Conservation (phyloP, 1,284 basidiomycete genomes). For the Takashimella koratensis region DNA sequence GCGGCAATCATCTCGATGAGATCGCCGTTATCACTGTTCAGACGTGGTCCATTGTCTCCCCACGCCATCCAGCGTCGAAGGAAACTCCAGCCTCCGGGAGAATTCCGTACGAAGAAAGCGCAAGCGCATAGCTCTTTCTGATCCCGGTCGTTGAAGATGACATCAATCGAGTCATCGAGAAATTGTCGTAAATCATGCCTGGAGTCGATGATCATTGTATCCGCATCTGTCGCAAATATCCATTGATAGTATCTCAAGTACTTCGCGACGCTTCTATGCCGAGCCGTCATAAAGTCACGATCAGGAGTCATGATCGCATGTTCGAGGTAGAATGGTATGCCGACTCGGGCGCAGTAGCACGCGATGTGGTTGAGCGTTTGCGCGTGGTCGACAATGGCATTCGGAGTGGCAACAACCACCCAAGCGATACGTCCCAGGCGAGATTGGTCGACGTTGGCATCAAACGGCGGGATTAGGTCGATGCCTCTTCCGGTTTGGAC, state of each 20-base stretch:
- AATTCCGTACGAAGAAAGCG: not conserved
- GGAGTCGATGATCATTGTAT: not conserved
- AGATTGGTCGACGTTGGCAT: not conserved
- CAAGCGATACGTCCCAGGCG: not conserved
- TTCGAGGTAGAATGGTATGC: not conserved
- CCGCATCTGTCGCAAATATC: not conserved
- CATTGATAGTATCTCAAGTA: not conserved
- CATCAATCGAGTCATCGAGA: not conserved
- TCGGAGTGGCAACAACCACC: not conserved
- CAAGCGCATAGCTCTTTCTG: not conserved
- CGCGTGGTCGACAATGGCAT: not conserved
- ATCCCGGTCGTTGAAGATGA: not conserved
- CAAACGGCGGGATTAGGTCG: not conserved
- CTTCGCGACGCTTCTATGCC: not conserved
- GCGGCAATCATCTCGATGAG: not conserved
- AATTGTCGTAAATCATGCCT: not conserved
- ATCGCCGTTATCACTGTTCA: constrained; percentile 1
- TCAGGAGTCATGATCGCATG: not conserved
- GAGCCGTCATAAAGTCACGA: not conserved
- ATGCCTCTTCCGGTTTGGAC: not conserved
- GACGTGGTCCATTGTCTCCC: not conserved
- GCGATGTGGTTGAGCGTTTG: not conserved
- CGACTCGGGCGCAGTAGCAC: not conserved
- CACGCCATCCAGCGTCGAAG: not conserved
- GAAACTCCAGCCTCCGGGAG: constrained; percentile 2